Conservation (phyloP, 495 filamentous ascomycete genomes). For the Antarctomyces pellizariae region DNA sequence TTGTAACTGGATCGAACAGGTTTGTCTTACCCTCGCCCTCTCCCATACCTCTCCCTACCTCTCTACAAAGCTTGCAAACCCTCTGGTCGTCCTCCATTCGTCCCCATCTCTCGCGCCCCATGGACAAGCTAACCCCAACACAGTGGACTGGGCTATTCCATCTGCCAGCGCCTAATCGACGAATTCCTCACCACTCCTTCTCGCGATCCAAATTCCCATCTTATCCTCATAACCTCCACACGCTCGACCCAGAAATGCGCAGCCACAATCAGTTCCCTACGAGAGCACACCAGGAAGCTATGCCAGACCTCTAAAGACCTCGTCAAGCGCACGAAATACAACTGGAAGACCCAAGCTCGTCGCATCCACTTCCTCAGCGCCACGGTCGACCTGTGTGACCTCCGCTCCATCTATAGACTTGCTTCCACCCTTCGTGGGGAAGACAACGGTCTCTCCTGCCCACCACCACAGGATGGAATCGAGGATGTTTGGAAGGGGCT, state of each 20-base stretch:
- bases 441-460: no score
- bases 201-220: constrained; percentile 32
- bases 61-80: not conserved
- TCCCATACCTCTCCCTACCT: not conserved
- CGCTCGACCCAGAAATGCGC: constrained; percentile 34
- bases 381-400: constrained; percentile 30
- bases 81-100: no score
- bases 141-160: constrained; percentile 79
- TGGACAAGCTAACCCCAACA: constrained; percentile 9
- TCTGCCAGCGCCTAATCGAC: constrained; percentile 68
- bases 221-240: constrained; percentile 43
- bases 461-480: no score
- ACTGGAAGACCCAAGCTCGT: constrained; percentile 18
- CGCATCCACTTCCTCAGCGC: constrained; percentile 31
- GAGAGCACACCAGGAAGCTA: constrained; percentile 23
- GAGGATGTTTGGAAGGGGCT: no score
- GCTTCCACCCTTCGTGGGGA: no score
- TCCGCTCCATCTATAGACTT: constrained; percentile 23
- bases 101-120: not conserved
- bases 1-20: constrained; percentile 62
- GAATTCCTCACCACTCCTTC: constrained; percentile 55
- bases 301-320: constrained; percentile 12
- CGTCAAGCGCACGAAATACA: constrained; percentile 16
- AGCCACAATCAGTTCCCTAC: constrained; percentile 29
- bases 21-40: constrained; percentile 11